phyloP scores from a whole-genome alignment of 1,139 yeast genomes.

The Diutina rugosa region DNA sequence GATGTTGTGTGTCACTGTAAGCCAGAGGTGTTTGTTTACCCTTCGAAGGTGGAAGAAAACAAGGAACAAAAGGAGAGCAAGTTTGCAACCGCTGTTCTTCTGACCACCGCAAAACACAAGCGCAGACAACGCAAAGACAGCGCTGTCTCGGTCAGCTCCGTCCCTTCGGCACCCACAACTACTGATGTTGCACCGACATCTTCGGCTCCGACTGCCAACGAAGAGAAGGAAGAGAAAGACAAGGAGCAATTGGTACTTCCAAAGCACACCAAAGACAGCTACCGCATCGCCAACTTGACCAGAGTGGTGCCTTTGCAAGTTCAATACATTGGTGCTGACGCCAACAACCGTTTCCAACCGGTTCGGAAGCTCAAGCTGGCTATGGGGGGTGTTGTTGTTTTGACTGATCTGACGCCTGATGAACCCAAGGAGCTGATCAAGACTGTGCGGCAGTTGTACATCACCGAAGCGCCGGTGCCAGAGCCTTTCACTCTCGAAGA shows the following conservation, averaged over 20 bases:
- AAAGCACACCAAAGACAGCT: conserved; percentile 42
- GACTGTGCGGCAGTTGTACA: conserved; percentile 74
- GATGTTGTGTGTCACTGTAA: conserved; percentile 73
- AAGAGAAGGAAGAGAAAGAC: conserved; percentile 11
- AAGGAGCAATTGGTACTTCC: conserved; percentile 4
- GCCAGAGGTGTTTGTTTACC: conserved; percentile 73
- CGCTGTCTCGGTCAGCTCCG: conserved; percentile 16
- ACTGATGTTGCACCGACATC: conserved; percentile 13
- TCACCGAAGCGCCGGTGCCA: conserved; percentile 84
- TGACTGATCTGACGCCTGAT: conserved; percentile 57
- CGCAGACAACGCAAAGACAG: conserved; percentile 48
- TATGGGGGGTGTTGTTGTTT: conserved; percentile 63
- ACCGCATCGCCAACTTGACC: conserved; percentile 62
- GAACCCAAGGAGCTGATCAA: conserved; percentile 59
- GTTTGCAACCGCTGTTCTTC: conserved; percentile 83
- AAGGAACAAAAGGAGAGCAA: conserved; percentile 81
- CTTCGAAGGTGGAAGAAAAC: conserved; percentile 74
- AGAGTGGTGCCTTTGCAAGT: conserved; percentile 63
- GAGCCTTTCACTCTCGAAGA: conserved; percentile 62
- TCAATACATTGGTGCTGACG: conserved; percentile 33
- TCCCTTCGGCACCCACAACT: conserved; percentile 6
- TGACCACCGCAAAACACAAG: conserved; percentile 87
- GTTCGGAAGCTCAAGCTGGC: conserved; percentile 69
- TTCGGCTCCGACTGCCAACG: conserved; percentile 12
- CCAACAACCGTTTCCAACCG: conserved; percentile 73